Conservation (phyloP, 345 rosid species). For the Turritis glabra region DNA sequence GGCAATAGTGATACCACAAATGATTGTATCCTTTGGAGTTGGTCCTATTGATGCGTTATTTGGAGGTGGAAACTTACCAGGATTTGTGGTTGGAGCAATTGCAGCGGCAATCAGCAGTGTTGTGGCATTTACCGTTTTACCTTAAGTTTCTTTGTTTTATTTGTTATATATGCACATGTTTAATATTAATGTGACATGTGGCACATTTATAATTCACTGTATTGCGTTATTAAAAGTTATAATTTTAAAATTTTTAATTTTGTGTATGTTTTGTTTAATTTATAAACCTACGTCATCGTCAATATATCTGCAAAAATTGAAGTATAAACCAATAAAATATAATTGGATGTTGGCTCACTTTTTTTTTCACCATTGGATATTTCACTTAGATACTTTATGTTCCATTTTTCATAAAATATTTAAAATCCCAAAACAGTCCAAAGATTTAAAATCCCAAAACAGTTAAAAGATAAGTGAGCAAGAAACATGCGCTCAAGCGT, state of each 20-base stretch:
- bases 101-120: constrained; percentile 27
- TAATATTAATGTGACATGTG: not conserved
- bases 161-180: not conserved
- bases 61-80: constrained; percentile 36
- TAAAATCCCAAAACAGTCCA: no score
- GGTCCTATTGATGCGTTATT: constrained; percentile 29
- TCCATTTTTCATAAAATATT: no score
- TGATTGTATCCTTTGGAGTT: constrained; percentile 29
- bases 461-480: no score
- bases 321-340: no score
- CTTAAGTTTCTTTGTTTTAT: not conserved
- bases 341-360: no score
- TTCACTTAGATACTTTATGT: no score
- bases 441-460: no score
- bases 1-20: constrained; percentile 70
- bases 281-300: not conserved
- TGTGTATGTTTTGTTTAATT: not conserved
- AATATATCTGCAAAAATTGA: no score
- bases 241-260: not conserved
- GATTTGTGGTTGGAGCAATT: constrained; percentile 28
- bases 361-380: no score
- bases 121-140: constrained; percentile 20
- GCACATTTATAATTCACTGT: not conserved
- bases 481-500: no score
- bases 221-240: not conserved